Evolutionary conservation across 352 stramenopile genomes (phyloP).

Genomic region (Aphanomyces euteiches): DNA sequence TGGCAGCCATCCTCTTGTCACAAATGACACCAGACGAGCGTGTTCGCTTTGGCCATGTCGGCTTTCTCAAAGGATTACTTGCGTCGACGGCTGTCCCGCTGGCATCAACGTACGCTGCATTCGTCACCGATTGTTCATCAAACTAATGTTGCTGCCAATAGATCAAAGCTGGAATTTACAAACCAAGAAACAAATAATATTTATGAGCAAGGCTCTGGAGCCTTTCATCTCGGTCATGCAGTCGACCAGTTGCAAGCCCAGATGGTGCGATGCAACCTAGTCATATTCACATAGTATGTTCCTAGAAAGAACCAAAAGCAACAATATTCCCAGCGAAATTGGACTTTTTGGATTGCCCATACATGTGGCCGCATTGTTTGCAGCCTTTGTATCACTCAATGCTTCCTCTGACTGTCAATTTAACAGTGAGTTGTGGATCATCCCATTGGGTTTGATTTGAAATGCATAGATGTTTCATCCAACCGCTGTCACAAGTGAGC

Average conservation of each 20-base stretch:
- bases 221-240: slow-evolving; percentile 55
- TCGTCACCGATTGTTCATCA: background rate
- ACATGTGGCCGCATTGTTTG: slow-evolving; percentile 82
- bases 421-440: slow-evolving; percentile 45
- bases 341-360: slow-evolving; percentile 73
- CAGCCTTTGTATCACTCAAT: slow-evolving; percentile 73
- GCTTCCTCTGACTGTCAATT: slow-evolving; percentile 71
- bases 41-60: slow-evolving; percentile 35
- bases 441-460: background rate
- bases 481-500: slow-evolving; percentile 42
- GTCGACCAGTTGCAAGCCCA: slow-evolving; percentile 26
- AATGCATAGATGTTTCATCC: slow-evolving; percentile 52
- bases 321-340: slow-evolving; percentile 63
- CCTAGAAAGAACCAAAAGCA: slow-evolving; percentile 31
- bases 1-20: slow-evolving; percentile 70
- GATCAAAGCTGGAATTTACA: background rate
- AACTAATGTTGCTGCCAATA: background rate
- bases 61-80: slow-evolving; percentile 59
- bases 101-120: slow-evolving; percentile 32
- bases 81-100: slow-evolving; percentile 52
- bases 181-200: slow-evolving; percentile 47
- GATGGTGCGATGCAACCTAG: slow-evolving; percentile 9
- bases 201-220: slow-evolving; percentile 81
- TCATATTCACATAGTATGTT: background rate
- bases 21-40: slow-evolving; percentile 46